A percentile compares a stretch with the other conserved stretches of the same genome.
Evolutionary conservation across 495 filamentous ascomycete genomes (phyloP).

Genomic region (Podospora comata): DNA sequence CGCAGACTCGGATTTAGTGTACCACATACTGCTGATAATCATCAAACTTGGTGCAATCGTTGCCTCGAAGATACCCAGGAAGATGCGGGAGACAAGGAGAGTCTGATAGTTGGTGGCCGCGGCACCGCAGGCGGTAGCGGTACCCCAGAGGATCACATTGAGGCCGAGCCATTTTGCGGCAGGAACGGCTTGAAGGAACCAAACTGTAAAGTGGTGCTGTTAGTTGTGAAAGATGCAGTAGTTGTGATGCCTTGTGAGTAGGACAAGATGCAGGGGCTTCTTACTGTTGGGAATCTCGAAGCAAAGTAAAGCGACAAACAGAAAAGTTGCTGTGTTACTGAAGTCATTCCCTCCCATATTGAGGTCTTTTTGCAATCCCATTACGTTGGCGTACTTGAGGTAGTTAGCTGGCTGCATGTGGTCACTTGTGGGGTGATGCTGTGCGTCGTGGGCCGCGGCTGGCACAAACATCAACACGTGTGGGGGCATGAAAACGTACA

Average conservation of each 20-base stretch:
- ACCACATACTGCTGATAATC: constrained; percentile 55
- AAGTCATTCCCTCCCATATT: constrained; percentile 38
- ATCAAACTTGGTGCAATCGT: constrained; percentile 59
- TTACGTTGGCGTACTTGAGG: constrained; percentile 39
- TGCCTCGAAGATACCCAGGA: constrained; percentile 62
- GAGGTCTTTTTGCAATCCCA: constrained; percentile 35
- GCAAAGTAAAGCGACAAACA: constrained; percentile 34
- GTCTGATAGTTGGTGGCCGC: constrained; percentile 36
- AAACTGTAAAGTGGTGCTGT: constrained; percentile 30
- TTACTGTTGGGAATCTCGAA: constrained; percentile 39
- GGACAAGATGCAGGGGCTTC: background rate
- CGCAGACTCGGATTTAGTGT: constrained; percentile 59
- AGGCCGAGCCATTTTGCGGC: constrained; percentile 54
- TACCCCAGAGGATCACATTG: constrained; percentile 53
- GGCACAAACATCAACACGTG: background rate
- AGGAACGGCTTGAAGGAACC: constrained; percentile 50
- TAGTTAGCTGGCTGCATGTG: constrained; percentile 11
- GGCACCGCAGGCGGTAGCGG: constrained; percentile 39
- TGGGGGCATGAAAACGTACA: constrained; percentile 21
- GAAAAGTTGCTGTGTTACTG: constrained; percentile 36
- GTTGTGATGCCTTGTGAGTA: background rate
- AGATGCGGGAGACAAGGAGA: constrained; percentile 47
- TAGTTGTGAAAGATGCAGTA: background rate
- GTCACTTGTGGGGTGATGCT: background rate
- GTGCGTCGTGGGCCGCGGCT: background rate